A percentile compares a stretch with the other conserved stretches of the same genome.
Conservation (phyloP, 768 basidiomycete species). For the Jaapia argillacea region DNA sequence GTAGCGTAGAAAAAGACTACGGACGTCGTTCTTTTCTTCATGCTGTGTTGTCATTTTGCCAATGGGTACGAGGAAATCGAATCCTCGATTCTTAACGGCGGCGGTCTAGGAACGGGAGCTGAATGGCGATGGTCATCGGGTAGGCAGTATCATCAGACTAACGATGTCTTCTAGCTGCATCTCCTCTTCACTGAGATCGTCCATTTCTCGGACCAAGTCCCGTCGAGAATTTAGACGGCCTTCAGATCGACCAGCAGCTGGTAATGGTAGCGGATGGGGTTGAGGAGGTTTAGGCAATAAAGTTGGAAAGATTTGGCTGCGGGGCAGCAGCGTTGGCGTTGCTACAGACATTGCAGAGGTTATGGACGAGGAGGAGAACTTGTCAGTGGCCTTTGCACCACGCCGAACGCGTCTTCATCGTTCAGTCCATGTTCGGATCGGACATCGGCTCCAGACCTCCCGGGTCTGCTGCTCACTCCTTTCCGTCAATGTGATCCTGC, state of each 20-base stretch:
- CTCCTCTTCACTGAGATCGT: slow-evolving; percentile 80
- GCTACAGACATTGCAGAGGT: slow-evolving; percentile 46
- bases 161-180: slow-evolving; percentile 72
- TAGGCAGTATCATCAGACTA: slow-evolving; percentile 13
- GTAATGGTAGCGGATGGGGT: slow-evolving; percentile 52
- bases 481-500: too few species aligned
- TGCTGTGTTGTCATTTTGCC: slow-evolving; percentile 64
- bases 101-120: too few species aligned
- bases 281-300: slow-evolving; percentile 60
- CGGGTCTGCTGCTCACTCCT: too few species aligned
- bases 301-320: slow-evolving; percentile 48
- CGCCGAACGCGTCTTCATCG: too few species aligned
- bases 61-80: slow-evolving; percentile 59
- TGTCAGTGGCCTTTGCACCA: too few species aligned
- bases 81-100: slow-evolving; percentile 56
- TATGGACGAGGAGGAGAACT: too few species aligned
- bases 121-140: background rate
- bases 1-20: slow-evolving; percentile 9
- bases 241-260: slow-evolving; percentile 37
- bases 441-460: too few species aligned
- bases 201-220: slow-evolving; percentile 68
- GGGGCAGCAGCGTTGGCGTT: slow-evolving; percentile 67
- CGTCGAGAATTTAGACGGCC: slow-evolving; percentile 52
- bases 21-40: slow-evolving; percentile 80
- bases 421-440: too few species aligned